Evolutionary conservation across 202 grass and related monocot genomes (phyloP).

Genomic region (Setaria italica): DNA sequence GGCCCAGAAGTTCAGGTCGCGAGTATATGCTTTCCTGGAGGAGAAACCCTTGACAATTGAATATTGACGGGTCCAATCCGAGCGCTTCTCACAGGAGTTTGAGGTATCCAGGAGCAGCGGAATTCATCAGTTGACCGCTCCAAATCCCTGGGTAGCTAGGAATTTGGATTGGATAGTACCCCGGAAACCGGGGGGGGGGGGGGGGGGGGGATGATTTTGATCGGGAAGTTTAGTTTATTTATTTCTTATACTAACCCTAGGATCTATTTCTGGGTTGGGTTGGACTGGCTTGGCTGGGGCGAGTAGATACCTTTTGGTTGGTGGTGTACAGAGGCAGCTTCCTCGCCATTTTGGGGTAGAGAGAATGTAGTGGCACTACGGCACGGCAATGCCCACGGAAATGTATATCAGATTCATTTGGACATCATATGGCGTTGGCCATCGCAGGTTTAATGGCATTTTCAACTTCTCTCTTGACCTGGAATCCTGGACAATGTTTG

Average conservation of each 20-base stretch:
- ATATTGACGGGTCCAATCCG: background rate
- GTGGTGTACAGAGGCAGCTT: slow-evolving; percentile 46
- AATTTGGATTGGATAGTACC: background rate
- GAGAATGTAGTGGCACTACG: slow-evolving; percentile 29
- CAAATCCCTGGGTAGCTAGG: slow-evolving; percentile 2
- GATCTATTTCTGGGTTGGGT: slow-evolving; percentile 8
- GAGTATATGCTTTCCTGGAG: slow-evolving; percentile 68
- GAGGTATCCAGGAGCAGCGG: slow-evolving; percentile 24
- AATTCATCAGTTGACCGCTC: background rate
- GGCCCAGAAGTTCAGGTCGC: slow-evolving; percentile 64
- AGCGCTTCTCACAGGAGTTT: slow-evolving; percentile 10
- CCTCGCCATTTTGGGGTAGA: slow-evolving; percentile 63
- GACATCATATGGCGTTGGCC: background rate
- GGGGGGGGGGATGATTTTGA: no score
- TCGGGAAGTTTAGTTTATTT: background rate
- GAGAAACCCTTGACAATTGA: slow-evolving; percentile 51
- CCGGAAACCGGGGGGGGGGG: background rate
- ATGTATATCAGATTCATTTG: slow-evolving; percentile 15
- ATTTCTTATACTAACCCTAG: slow-evolving; percentile 15
- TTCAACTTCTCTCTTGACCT: background rate
- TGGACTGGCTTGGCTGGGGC: slow-evolving; percentile 37
- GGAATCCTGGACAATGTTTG: no score
- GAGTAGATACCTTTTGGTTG: slow-evolving; percentile 47
- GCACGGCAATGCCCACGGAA: background rate
- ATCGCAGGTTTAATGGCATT: background rate